Evolutionary conservation across 139 green algal genomes (phyloP).

Genomic region (Haematococcus lacustris): DNA sequence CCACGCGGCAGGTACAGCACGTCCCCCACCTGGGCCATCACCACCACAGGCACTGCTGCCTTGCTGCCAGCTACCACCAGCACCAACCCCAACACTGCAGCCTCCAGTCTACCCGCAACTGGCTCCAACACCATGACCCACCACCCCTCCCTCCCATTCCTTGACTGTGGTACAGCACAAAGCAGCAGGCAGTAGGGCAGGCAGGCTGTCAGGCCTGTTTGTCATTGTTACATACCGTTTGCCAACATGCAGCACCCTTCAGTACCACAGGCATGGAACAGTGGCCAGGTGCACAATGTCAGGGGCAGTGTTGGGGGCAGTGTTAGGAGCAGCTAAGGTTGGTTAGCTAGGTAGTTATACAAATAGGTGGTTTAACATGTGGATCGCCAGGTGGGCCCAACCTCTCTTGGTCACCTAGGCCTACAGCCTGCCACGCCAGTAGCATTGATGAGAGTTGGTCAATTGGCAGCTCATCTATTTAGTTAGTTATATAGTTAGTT

Average conservation of each 20-base stretch:
- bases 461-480: not conserved
- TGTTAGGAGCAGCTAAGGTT: not conserved
- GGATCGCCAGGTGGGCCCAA: not conserved
- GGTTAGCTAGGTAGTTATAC: not conserved
- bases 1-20: slow-evolving; percentile 84
- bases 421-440: not conserved
- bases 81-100: too few relatives aligned
- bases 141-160: not conserved
- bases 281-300: not conserved
- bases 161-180: not conserved
- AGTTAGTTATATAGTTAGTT: slow-evolving; percentile 56
- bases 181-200: not conserved
- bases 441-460: not conserved
- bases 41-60: too few relatives aligned
- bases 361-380: not conserved
- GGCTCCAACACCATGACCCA: not conserved
- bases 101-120: not conserved
- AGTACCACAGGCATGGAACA: not conserved
- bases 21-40: slow-evolving; percentile 61
- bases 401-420: not conserved
- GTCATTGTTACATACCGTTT: not conserved
- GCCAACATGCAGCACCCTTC: not conserved
- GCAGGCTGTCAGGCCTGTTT: not conserved
- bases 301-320: not conserved
- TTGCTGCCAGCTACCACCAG: too few relatives aligned